Conservation (phyloP, 345 rosid species). For the Leavenworthia alabamica region DNA sequence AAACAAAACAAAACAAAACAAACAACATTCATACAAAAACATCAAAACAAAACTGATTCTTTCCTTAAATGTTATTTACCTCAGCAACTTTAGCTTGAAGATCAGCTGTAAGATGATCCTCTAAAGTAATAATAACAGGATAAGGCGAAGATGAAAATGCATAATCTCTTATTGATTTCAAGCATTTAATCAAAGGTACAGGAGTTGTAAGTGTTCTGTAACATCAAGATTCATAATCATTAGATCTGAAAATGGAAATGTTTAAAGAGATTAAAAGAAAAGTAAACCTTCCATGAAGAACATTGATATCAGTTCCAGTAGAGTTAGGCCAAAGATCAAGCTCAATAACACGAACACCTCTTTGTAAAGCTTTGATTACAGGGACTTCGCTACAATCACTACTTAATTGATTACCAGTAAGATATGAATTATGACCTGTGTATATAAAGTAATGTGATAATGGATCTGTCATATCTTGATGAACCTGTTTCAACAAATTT, state of each 20-base stretch:
- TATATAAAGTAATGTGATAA: slow-evolving; percentile 84
- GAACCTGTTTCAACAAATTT: slow-evolving; percentile 45
- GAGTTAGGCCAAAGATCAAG: slow-evolving; percentile 95
- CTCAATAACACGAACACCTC: slow-evolving; percentile 85
- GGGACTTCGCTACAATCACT: slow-evolving; percentile 96
- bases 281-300: slow-evolving; percentile 87
- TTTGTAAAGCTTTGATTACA: slow-evolving; percentile 60
- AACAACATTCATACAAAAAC: not conserved
- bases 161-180: slow-evolving; percentile 65
- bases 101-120: slow-evolving; percentile 85
- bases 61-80: slow-evolving; percentile 38
- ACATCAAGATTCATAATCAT: not conserved
- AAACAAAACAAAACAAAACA: not conserved
- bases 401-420: slow-evolving; percentile 92
- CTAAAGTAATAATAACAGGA: slow-evolving; percentile 87
- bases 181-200: slow-evolving; percentile 61
- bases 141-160: slow-evolving; percentile 76
- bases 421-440: slow-evolving; percentile 95
- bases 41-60: not conserved
- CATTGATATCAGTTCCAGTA: slow-evolving; percentile 55
- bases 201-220: slow-evolving; percentile 83
- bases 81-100: slow-evolving; percentile 93
- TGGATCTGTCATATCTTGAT: slow-evolving; percentile 86
- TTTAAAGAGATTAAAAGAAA: not conserved
- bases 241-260: not conserved